Conservation (phyloP, 192 early-diverging fungal species). For the Podila clonocystis region DNA sequence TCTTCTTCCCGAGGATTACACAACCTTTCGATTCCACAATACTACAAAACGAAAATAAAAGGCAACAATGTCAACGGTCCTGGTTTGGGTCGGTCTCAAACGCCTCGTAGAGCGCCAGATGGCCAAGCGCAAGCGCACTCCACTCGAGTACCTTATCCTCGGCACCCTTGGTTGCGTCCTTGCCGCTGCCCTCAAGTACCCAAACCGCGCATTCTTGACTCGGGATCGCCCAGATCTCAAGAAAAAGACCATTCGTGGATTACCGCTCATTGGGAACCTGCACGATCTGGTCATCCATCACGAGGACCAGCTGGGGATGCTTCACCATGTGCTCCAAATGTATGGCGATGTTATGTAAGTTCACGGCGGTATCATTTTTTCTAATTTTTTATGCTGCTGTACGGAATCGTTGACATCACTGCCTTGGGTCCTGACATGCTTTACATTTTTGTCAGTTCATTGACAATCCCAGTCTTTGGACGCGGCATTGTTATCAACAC, state of each 20-base stretch:
- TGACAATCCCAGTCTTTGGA: conserved; percentile 39
- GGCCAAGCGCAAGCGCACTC: conserved; percentile 15
- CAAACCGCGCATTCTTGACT: conserved; percentile 34
- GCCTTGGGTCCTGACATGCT: background rate
- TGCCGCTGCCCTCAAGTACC: conserved; percentile 33
- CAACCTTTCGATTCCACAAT: no score
- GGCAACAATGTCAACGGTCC: conserved; percentile 13
- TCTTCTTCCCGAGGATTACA: no score
- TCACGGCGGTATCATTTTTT: background rate
- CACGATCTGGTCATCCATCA: background rate
- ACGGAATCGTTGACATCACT: background rate
- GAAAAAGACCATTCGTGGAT: conserved; percentile 9
- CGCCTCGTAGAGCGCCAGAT: conserved; percentile 20
- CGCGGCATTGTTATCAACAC: conserved; percentile 26
- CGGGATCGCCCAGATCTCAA: conserved; percentile 26
- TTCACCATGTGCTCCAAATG: conserved; percentile 1
- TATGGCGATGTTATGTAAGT: conserved; percentile 26
- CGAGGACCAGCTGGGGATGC: background rate
- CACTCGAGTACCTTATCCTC: conserved; percentile 28
- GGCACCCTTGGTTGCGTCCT: conserved; percentile 16
- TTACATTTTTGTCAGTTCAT: background rate
- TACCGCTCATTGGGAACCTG: conserved; percentile 30
- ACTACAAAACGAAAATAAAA: no score
- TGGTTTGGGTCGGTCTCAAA: conserved; percentile 16
- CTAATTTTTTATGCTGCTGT: no score